phyloP scores from a whole-genome alignment of 1,284 basidiomycete genomes.

The Psilocybe mexicana region DNA sequence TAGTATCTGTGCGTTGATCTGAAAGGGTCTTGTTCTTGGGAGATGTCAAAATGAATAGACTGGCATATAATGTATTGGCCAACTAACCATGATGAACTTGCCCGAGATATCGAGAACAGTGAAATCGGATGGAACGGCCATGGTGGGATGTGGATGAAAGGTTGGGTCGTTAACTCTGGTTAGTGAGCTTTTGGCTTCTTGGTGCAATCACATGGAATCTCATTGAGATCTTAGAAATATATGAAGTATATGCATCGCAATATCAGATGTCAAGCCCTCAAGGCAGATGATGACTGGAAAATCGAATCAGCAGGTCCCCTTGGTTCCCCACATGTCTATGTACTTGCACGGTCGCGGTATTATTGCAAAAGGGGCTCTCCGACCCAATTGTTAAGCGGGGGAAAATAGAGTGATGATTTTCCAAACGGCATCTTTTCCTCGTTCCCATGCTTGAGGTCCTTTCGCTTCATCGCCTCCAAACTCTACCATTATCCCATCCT shows the following conservation, averaged over 20 bases:
- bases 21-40: slow-evolving; percentile 57
- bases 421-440: slow-evolving; percentile 79
- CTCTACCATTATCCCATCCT: slow-evolving; percentile 78
- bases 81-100: slow-evolving; percentile 47
- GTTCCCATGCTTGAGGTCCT: slow-evolving; percentile 83
- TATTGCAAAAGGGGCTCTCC: not conserved
- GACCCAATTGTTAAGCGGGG: slow-evolving; percentile 5
- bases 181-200: slow-evolving; percentile 3
- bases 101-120: slow-evolving; percentile 53
- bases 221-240: not conserved
- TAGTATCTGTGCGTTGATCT: slow-evolving; percentile 52
- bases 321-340: not conserved
- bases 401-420: slow-evolving; percentile 68
- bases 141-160: slow-evolving; percentile 9
- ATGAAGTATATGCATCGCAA: not conserved
- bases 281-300: not conserved
- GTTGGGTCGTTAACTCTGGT: not conserved
- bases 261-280: slow-evolving; percentile 1
- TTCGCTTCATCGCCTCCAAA: slow-evolving; percentile 75
- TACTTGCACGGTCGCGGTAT: slow-evolving; percentile 1
- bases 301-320: slow-evolving; percentile 2
- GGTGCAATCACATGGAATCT: slow-evolving; percentile 18
- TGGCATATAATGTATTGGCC: not conserved
- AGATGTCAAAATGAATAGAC: not conserved
- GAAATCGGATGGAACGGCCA: slow-evolving; percentile 47